Evolutionary conservation across 345 rosid genomes (phyloP).

Genomic region (Euphorbia peplus): DNA sequence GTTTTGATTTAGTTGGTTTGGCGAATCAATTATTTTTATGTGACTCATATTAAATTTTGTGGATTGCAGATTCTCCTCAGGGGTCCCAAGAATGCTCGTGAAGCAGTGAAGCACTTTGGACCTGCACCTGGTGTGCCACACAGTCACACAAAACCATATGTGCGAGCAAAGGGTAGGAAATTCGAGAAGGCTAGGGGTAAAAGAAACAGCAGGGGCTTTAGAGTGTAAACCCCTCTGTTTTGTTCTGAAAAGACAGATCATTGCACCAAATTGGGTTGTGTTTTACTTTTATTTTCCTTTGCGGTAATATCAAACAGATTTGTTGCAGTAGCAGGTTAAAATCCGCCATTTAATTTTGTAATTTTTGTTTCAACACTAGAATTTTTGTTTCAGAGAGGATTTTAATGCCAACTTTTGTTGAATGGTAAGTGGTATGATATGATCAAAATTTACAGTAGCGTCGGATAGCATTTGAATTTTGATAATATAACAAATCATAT

Average conservation of each 20-base stretch:
- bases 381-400: background rate
- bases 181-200: constrained; percentile 34
- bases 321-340: background rate
- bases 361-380: constrained; percentile 1
- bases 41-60: background rate
- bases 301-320: background rate
- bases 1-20: no score
- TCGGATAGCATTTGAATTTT: background rate
- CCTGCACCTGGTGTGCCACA: constrained; percentile 40
- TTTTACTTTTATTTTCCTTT: background rate
- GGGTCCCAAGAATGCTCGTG: constrained; percentile 34
- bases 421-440: background rate
- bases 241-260: background rate
- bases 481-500: no score
- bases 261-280: background rate
- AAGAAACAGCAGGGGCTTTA: constrained; percentile 32
- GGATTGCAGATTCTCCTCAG: constrained; percentile 25
- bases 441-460: background rate
- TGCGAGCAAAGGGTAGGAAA: constrained; percentile 34
- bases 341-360: background rate
- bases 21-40: no score
- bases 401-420: background rate
- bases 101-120: constrained; percentile 37
- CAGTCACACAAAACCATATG: constrained; percentile 33
- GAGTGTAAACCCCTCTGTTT: constrained; percentile 15